Base-by-base conservation (phyloP, 208 protist genomes). In the Trypanosoma conorhini region DNA sequence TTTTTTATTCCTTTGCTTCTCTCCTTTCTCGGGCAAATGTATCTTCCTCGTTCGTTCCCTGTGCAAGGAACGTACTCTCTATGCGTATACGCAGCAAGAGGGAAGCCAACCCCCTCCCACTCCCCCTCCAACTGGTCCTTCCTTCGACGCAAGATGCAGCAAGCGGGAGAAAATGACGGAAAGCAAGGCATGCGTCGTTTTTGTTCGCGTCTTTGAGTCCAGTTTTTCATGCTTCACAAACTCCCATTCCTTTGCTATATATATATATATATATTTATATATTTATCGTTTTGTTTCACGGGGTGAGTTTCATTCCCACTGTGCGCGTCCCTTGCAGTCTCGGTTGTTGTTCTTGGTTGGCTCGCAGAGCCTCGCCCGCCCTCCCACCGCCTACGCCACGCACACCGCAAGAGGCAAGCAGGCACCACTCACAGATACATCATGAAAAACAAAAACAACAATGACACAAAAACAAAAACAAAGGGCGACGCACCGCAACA, bases 81-180 rank as follows among this genome's bases (percentile, higher is more conserved):
- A 46, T 46, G 15, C 17, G 42, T 46, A 46, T 12, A 46, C 13
- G 15, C 13, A 46, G 42, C 3, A 10, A 46, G 42, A 46, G 42
- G 9, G 42, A 46, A 46, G 9, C 17, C n/a, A n/a, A n/a, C n/a
- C n/a, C n/a, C n/a, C n/a, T n/a, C n/a, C n/a, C n/a, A n/a, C n/a
- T n/a, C n/a, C 15, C 42, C 15, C 42, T 46, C 42, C 42, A 46
- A 13, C 1, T 46, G 1, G 42, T 46, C 42, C 42, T 13, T 46
- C 42, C 42, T 46, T n/a, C 28, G 8, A 5, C 13, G 30, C 57
- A 24, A 0, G 26, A 22, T 46, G 9, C 13, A 48, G 1, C 35
- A 48, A 64, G 4, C 51, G 26, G 31, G 33, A 52, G 33, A 52
- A 64, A 64, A 64, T 13, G 7, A 51, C 51, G 51, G 15, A 52